phyloP scores from a whole-genome alignment of 1,284 basidiomycete species.

The Mycena citricolor region DNA sequence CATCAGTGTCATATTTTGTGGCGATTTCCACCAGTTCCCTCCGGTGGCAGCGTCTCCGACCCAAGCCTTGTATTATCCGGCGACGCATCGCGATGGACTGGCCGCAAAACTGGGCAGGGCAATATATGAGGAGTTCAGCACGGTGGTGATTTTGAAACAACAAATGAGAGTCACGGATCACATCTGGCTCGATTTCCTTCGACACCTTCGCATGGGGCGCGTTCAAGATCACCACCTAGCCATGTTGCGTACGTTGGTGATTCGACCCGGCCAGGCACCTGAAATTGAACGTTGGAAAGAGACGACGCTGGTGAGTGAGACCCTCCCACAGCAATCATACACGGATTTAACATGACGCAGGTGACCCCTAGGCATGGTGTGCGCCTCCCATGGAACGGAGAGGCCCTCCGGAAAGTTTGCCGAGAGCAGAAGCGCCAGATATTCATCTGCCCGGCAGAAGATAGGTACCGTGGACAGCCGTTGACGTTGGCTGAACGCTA shows the following conservation, averaged over 20 bases:
- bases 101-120: conserved; percentile 25
- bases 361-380: too few relatives aligned
- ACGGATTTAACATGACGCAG: too few relatives aligned
- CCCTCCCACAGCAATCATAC: too few relatives aligned
- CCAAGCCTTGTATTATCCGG: conserved; percentile 27
- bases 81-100: background rate
- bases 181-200: conserved; percentile 35
- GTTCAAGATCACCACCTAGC: conserved; percentile 28
- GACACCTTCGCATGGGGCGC: conserved; percentile 29
- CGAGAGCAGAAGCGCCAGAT: background rate
- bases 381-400: conserved; percentile 19
- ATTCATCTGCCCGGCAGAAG: background rate
- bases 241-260: conserved; percentile 29
- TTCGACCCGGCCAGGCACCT: conserved; percentile 16
- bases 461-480: too few relatives aligned
- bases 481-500: too few relatives aligned
- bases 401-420: conserved; percentile 7
- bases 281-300: conserved; percentile 22
- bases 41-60: conserved; percentile 26
- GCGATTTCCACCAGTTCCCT: conserved; percentile 42
- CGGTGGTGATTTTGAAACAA: conserved; percentile 35
- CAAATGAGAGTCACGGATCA: conserved; percentile 36
- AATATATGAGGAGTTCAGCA: conserved; percentile 37
- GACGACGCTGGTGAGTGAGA: conserved; percentile 29
- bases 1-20: conserved; percentile 36